These are phyloP conservation scores for Boletus bicolor DNA, from an alignment of 768 basidiomycete species.

Conservation along the genomic window DNA sequence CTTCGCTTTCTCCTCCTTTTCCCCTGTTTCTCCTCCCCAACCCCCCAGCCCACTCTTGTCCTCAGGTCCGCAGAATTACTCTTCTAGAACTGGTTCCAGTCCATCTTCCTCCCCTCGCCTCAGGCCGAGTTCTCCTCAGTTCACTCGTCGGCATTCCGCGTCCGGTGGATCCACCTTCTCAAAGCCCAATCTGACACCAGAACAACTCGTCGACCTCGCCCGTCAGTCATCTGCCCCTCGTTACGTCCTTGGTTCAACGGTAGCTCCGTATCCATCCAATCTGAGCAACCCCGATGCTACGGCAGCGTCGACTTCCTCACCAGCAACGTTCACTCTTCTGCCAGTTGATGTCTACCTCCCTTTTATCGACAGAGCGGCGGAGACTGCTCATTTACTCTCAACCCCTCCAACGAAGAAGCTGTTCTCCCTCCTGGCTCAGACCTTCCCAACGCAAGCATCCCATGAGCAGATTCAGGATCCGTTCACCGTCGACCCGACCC, in stretches of 20 bases:
- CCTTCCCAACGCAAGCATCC: constrained; percentile 43
- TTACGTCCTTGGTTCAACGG: constrained; percentile 10
- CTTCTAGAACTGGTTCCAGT: constrained; percentile 31
- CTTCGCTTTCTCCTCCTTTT: constrained; percentile 70
- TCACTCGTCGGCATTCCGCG: constrained; percentile 28
- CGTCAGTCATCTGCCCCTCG: constrained; percentile 51
- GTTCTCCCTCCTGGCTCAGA: constrained; percentile 71
- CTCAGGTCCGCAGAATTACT: constrained; percentile 31
- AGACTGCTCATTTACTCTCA: constrained; percentile 67
- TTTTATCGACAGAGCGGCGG: constrained; percentile 77
- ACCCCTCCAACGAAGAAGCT: constrained; percentile 65
- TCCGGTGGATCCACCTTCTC: constrained; percentile 34
- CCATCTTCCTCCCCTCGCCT: constrained; percentile 43
- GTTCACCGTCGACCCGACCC: constrained; percentile 51
- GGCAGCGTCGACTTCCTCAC: constrained; percentile 25
- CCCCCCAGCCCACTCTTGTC: constrained; percentile 18
- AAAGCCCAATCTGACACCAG: constrained; percentile 59
- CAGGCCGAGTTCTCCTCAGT: constrained; percentile 47
- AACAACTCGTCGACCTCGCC: constrained; percentile 74
- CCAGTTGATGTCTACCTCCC: constrained; percentile 79
- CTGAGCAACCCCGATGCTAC: background rate
- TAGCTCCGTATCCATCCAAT: background rate
- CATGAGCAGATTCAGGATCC: constrained; percentile 31
- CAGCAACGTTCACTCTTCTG: constrained; percentile 69
- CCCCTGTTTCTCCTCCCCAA: constrained; percentile 24